A percentile compares a stretch with the other conserved stretches of the same genome.
phyloP scores from a whole-genome alignment of 2,329 filamentous ascomycete genomes.

The Ophiostoma novo-ulmi region DNA sequence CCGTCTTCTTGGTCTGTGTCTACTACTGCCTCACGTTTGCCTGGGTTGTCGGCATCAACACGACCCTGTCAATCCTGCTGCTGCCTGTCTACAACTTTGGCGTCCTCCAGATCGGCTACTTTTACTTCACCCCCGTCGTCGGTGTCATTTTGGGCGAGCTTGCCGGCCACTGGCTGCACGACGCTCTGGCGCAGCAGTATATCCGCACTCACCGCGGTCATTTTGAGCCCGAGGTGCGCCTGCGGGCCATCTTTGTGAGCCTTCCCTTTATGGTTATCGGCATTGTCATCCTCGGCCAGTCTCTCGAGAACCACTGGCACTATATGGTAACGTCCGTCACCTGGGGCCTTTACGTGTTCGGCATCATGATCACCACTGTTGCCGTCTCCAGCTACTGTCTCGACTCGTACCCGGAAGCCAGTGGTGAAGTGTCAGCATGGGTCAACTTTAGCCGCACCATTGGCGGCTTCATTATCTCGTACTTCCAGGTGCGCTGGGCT shows the following conservation, averaged over 20 bases:
- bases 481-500: slow-evolving; percentile 50
- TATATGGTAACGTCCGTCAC: slow-evolving; percentile 46
- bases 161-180: slow-evolving; percentile 53
- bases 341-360: slow-evolving; percentile 53
- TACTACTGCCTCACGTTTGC: slow-evolving; percentile 41
- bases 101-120: slow-evolving; percentile 46
- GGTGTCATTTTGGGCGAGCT: slow-evolving; percentile 50
- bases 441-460: slow-evolving; percentile 46
- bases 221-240: slow-evolving; percentile 53
- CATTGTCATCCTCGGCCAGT: slow-evolving; percentile 49
- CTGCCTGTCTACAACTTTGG: slow-evolving; percentile 47
- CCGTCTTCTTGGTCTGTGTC: slow-evolving; percentile 35
- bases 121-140: slow-evolving; percentile 56
- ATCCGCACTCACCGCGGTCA: slow-evolving; percentile 44
- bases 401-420: slow-evolving; percentile 51
- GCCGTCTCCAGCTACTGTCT: slow-evolving; percentile 49
- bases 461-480: slow-evolving; percentile 46
- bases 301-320: slow-evolving; percentile 46
- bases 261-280: slow-evolving; percentile 47
- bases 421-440: slow-evolving; percentile 50
- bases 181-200: slow-evolving; percentile 43
- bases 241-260: slow-evolving; percentile 44
- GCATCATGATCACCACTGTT: slow-evolving; percentile 51
- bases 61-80: slow-evolving; percentile 50
- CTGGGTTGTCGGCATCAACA: slow-evolving; percentile 53